Base-by-base conservation (phyloP, 2,329 filamentous ascomycete species). In the Trichoderma citrinoviride region DNA sequence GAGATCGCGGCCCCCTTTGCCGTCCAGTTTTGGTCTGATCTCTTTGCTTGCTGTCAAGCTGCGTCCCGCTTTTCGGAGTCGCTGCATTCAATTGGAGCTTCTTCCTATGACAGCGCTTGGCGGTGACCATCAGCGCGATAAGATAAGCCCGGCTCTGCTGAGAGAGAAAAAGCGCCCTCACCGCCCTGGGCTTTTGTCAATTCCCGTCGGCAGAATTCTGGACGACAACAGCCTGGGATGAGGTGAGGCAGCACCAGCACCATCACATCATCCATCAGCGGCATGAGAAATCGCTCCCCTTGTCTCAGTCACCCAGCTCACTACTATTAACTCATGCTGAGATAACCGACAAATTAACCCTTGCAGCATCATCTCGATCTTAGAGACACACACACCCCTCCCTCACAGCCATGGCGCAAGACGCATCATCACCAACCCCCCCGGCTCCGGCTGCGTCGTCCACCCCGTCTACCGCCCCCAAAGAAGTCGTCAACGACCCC, bases 401-500 rank as follows among this genome's bases (percentile, higher is more conserved):
- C 33, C 10, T 37, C 43, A 25, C 57, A 63, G n/a, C 49, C 50
- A 66, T 66, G 64, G 64, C 64, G 14, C 60, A 29, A 46, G 60
- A 44, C 56, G 46, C 70, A 50, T 54, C 68, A 50, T 49, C 68
- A n/a, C 66, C 61, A 29, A 46, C 43, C 52, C 21, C 65, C 29
- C 53, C 65, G 40, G 62, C 68, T 56, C 65, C 73, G 61, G 66
- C 65, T 53, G 61, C 33, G 33, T 10, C 65, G 5, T 17, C 64
- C 21, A 40, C 63, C 6, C 14, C 64, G 27, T 56, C 68, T 58
- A 55, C 50, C 8, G 29, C 60, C 7, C 67, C 70, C 60, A 73
- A 71, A 66, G 74, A 80, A 73, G 76, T 85, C 70, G 70, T 79
- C 69, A 88, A 88, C 76, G 84, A 88, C 76, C 85, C 86, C 47